Conservation (phyloP, 495 filamentous ascomycete genomes). For the Cercophora newfieldiana region DNA sequence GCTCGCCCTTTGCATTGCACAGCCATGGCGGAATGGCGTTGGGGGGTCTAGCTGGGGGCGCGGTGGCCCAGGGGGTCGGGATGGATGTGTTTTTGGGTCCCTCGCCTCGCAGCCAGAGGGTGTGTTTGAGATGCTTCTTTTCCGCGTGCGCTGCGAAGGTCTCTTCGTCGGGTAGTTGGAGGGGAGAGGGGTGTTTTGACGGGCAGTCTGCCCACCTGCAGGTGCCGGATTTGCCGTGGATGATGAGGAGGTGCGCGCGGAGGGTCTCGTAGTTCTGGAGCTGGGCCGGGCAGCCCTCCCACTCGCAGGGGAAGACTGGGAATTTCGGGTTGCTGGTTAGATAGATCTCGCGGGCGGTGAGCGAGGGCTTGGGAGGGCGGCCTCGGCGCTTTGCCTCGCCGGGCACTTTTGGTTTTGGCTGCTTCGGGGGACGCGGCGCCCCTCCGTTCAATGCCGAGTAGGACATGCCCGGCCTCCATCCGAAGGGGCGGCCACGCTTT, state of each 20-base stretch:
- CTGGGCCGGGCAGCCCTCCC: conserved; percentile 59
- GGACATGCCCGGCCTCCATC: conserved; percentile 28
- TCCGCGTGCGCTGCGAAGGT: conserved; percentile 64
- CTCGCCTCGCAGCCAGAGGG: conserved; percentile 67
- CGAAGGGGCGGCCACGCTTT: conserved; percentile 34
- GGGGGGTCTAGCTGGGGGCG: not conserved
- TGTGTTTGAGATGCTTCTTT: conserved; percentile 54
- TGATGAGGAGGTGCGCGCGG: conserved; percentile 62
- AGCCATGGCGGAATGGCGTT: conserved; percentile 39
- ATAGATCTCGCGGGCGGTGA: conserved; percentile 29
- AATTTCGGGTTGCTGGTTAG: conserved; percentile 28
- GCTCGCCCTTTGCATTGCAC: conserved; percentile 41
- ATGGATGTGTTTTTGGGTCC: conserved; percentile 46
- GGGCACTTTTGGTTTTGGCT: conserved; percentile 21
- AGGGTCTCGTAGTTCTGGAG: conserved; percentile 74
- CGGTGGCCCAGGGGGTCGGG: not conserved
- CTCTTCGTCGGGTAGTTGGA: conserved; percentile 28
- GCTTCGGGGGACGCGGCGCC: not conserved
- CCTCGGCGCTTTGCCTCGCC: conserved; percentile 25
- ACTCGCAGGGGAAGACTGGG: conserved; percentile 38
- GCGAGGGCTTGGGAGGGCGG: conserved; percentile 26
- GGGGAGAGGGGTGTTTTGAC: not conserved
- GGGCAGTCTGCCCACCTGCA: conserved; percentile 43
- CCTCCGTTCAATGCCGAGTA: conserved; percentile 16
- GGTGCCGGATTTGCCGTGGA: conserved; percentile 43